Evolutionary conservation across 2,329 filamentous ascomycete genomes (phyloP), one percentile per base, ranked within the genome.

Genomic region (Chrysosporium keratinophilum): DNA sequence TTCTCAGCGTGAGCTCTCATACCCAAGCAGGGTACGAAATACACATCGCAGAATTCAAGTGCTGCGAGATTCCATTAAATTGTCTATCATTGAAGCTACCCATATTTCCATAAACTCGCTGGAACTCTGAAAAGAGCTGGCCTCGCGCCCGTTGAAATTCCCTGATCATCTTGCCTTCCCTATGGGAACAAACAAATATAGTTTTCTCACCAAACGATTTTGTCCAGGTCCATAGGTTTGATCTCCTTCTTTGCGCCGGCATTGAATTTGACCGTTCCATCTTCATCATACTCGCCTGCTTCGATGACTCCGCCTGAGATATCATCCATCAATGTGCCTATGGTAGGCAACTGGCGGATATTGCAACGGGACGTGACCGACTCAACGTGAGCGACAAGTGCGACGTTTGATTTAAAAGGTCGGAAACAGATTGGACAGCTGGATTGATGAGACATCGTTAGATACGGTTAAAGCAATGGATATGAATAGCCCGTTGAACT

Each of bases 361-460:
- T 60, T 58, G 60, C 72, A 74, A 17, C 65, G 64, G 23, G 59
- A 62, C 11, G 59, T 69, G 1, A 61, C 59, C 1, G 65, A 65
- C 57, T 74, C 72, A 53, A 66, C 67, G 54, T 75, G 73, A 0
- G 67, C 65, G n/a, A 73, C 61, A 3, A 74, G 61, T 0, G 69
- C 70, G 0, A 67, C 56, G 0, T 63, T 65, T 10, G 63, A 65
- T 23, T 66, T 66, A 63, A 73, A 75, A 23, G 59, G 45, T 37
- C 66, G 69, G 46, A 65, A 58, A 43, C 72, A 75, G 14, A 62
- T 60, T 5, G 71, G 68, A 53, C 72, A 75, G 37, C 67, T 69
- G 46, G 17, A 53, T 7, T 53, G 52, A n/a, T 52, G 5, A 10
- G 5, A 5, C 33, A 15, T 33, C 5, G 15, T 20, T 39, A 42